A percentile compares a stretch with the other conserved stretches of the same genome.
phyloP scores from a whole-genome alignment of 306 rosid genomes.

The Quercus berberidifolia region DNA sequence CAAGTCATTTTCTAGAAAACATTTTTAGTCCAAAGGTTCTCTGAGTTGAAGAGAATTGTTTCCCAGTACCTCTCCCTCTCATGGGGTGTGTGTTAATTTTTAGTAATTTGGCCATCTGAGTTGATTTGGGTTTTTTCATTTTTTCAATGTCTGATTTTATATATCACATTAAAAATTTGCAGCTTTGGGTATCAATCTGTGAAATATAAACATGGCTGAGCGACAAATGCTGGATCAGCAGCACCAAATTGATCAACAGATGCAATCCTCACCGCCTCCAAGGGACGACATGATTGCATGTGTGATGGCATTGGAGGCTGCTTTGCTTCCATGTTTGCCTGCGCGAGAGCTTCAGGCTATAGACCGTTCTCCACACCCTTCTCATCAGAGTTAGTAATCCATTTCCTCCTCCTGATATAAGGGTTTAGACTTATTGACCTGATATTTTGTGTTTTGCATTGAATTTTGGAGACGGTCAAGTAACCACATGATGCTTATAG shows the following conservation, averaged over 20 bases:
- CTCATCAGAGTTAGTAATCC: conserved; percentile 79
- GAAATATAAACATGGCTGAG: conserved; percentile 56
- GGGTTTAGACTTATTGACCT: neutral
- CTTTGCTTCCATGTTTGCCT: conserved; percentile 96
- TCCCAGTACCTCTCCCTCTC: too few species aligned
- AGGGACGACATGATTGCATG: conserved; percentile 77
- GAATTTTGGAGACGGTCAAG: neutral
- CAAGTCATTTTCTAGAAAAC: too few species aligned
- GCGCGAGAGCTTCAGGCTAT: conserved; percentile 97
- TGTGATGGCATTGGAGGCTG: conserved; percentile 80
- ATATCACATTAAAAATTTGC: too few species aligned
- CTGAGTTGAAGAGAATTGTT: too few species aligned
- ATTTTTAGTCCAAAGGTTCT: too few species aligned
- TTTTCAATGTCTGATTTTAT: too few species aligned
- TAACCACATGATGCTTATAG: neutral
- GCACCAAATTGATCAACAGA: conserved; percentile 39
- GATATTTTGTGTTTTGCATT: neutral
- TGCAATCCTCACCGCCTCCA: conserved; percentile 55
- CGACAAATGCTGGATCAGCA: conserved; percentile 54
- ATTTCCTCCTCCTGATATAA: neutral
- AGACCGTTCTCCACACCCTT: conserved; percentile 91
- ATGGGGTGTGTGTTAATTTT: too few species aligned
- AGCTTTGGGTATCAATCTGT: neutral
- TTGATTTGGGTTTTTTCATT: too few species aligned
- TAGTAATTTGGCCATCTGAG: too few species aligned